Evolutionary conservation across 2,329 filamentous ascomycete genomes (phyloP).

Genomic region (Aureobasidium namibiae): DNA sequence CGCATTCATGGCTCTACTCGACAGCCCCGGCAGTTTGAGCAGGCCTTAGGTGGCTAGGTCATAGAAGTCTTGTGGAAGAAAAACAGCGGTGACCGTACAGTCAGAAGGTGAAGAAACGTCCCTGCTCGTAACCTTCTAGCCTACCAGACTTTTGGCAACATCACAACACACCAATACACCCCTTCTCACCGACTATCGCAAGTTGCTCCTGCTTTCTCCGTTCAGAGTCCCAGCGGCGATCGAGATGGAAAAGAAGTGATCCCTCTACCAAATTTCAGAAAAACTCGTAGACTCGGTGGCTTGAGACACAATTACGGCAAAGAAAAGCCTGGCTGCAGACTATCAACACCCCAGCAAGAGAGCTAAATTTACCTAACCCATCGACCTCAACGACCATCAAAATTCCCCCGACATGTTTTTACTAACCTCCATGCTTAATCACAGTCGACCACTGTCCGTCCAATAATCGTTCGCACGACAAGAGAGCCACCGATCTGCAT

Average conservation of each 20-base stretch:
- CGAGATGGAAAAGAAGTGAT: background rate
- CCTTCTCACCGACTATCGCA: conserved; percentile 6
- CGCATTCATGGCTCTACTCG: conserved; percentile 10
- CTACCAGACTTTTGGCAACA: conserved; percentile 1
- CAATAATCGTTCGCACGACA: background rate
- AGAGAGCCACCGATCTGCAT: background rate
- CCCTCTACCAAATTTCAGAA: background rate
- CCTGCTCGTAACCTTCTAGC: conserved; percentile 6
- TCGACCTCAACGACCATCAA: background rate
- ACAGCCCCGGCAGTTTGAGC: background rate
- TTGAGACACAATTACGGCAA: conserved; percentile 10
- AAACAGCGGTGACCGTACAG: background rate
- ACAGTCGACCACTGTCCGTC: background rate
- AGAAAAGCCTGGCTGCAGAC: conserved; percentile 5
- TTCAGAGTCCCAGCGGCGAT: background rate
- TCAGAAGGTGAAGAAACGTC: conserved; percentile 2
- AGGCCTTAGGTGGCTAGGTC: background rate
- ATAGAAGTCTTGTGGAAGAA: background rate
- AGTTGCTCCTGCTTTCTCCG: background rate
- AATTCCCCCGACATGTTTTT: background rate
- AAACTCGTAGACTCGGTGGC: background rate
- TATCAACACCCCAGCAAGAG: background rate
- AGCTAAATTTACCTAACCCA: background rate
- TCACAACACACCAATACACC: conserved; percentile 7
- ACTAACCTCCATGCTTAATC: background rate